Conservation (phyloP, 2,329 filamentous ascomycete genomes). For the Alternaria sp. region DNA sequence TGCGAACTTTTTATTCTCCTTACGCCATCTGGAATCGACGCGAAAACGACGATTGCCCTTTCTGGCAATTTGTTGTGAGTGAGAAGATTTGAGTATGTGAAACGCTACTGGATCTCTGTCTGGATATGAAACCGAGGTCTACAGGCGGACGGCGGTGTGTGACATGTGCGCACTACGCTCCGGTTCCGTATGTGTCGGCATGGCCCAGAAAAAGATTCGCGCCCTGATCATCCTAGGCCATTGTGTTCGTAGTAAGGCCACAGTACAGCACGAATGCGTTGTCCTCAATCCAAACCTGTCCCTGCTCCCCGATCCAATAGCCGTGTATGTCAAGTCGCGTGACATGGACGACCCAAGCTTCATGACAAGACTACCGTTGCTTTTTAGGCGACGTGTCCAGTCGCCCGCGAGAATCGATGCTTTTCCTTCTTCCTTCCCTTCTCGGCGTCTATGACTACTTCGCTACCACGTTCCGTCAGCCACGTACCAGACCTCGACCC, state of each 20-base stretch:
- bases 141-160: too few species aligned
- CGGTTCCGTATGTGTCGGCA: not conserved
- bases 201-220: not conserved
- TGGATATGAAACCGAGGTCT: not conserved
- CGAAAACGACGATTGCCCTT: not conserved
- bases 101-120: not conserved
- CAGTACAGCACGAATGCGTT: not conserved
- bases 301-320: not conserved
- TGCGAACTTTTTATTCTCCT: not conserved
- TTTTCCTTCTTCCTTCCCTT: not conserved
- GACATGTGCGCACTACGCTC: not conserved
- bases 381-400: not conserved
- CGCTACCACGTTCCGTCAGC: not conserved
- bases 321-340: not conserved
- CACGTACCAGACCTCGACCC: not conserved
- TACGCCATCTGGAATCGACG: constrained; percentile 1
- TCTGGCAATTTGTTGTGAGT: not conserved
- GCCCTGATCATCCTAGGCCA: not conserved
- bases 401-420: not conserved
- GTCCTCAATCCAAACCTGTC: not conserved
- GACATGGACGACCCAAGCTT: not conserved
- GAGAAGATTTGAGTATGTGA: not conserved
- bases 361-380: not conserved
- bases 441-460: constrained; percentile 1
- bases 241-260: not conserved